Base-by-base conservation (phyloP, 2,329 filamentous ascomycete genomes). In the Purpureocillium lavendulum region DNA sequence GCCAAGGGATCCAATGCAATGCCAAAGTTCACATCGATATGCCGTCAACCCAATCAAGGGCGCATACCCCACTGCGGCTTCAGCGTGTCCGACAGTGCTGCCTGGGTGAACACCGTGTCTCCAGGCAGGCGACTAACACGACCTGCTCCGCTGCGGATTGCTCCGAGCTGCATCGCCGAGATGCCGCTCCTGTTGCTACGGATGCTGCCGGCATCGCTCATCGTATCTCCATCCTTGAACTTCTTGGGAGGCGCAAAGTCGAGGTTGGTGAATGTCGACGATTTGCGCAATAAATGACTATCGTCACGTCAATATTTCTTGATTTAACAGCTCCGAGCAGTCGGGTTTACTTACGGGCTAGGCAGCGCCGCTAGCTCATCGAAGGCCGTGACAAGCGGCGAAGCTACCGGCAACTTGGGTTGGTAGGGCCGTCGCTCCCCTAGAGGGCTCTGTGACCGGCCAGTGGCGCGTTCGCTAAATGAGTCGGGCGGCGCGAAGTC, bases 331-430 rank as follows among this genome's bases (percentile, higher is more conserved):
- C 6, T 30, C 7, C 29, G 9, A 26, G 3, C 2, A 4, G 7
- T 21, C 13, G 13, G 11, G 28, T 31, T 18, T 46, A 84, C 85
- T 84, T 79, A 90, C 78, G 92, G 88, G 73, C 88, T 96, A 30
- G 92, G 92, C 47, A 98, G 80, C 8, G 75, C 73, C 11, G 82
- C 65, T 45, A 97, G 79, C 43, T 97, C 90, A 41, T 97, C 90
- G 60, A 88, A 96, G 5, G 88, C 74, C 43, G 83, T 87, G 17
- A 75, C 81, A 30, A 96, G 71, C 1, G 89, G 89, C n/a, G 80
- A 84, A 56, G 86, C 82, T 24, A 77, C 74, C 13, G 82, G 78
- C 2, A 89, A 73, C 30, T 71, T 69, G n/a, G 84, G 80, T 41
- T 80, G 81, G 66, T 87, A 98, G 1, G 87, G 80, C 28, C 80